phyloP scores from a whole-genome alignment of 306 rosid species.

The Prunus salicina region DNA sequence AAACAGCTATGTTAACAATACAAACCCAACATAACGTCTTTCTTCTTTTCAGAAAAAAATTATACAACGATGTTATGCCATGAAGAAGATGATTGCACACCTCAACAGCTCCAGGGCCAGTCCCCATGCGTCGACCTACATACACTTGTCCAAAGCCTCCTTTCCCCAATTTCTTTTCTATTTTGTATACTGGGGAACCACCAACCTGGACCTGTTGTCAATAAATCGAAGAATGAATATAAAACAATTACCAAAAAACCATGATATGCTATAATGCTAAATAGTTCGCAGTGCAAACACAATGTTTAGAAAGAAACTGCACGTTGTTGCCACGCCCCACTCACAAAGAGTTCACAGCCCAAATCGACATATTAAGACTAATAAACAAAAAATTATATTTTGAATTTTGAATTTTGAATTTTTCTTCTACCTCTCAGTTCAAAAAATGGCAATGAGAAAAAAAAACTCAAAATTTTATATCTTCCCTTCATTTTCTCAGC shows the following conservation, averaged over 20 bases:
- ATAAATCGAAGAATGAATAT: background rate
- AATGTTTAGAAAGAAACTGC: background rate
- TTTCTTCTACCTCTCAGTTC: background rate
- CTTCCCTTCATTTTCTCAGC: background rate
- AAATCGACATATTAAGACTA: background rate
- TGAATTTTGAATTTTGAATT: background rate
- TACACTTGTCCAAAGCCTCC: conserved; percentile 97
- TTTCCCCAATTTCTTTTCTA: conserved; percentile 58
- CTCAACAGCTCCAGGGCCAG: conserved; percentile 79
- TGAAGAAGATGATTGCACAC: conserved; percentile 22
- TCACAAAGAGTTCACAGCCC: background rate
- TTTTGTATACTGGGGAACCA: conserved; percentile 47
- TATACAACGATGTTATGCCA: background rate
- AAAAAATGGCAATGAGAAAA: background rate
- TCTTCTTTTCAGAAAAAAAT: background rate
- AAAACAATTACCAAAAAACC: background rate
- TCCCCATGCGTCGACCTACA: conserved; percentile 63
- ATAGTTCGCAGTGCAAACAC: too few species aligned
- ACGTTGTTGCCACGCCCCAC: background rate
- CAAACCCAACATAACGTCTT: conserved; percentile 1
- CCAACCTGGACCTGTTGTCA: conserved; percentile 51
- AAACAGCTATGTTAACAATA: conserved; percentile 1
- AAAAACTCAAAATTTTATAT: background rate
- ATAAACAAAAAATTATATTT: background rate
- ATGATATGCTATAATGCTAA: background rate